Base-by-base conservation (phyloP, 129 eudicot genomes). In the Artemisia annua region DNA sequence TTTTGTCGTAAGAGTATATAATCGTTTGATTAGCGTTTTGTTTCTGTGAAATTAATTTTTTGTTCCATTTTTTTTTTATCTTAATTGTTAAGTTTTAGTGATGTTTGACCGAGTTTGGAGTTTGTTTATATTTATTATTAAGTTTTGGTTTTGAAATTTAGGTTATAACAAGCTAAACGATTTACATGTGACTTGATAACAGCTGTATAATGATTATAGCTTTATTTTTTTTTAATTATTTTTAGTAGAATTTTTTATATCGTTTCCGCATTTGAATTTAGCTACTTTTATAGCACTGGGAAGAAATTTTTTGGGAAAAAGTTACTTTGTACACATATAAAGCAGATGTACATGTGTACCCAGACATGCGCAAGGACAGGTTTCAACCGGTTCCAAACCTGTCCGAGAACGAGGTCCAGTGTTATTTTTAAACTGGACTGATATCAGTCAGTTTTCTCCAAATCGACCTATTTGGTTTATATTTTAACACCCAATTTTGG, bases 71-170 rank as follows among this genome's bases (percentile, higher is more conserved):
- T 32, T 48, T 48, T 62, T 58, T 76, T 48, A 59, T 64, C 17
- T 48, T 30, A 17, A 18, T 59, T 55, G 11, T 52, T 13, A 52
- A 63, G 28, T 59, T 60, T 60, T 20, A 76, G 46, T 76, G 63
- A 76, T 0, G 4, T 28, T 30, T 30, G 35, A 30, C 35, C 35
- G 35, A 69, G 75, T 69, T 69, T 77, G 81, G 61, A 58, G 67
- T 59, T 72, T 59, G 68, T 26, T 26, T 26, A 72, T 46, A 44
- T 59, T 56, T 30, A 56, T 56, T 30, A 56, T 56, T 58, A 56
- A 39, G 24, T 3, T 59, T 75, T 76, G 67, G 1, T 30, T 0
- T 28, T 35, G 43, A 35, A 35, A 6, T 35, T 35, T 35, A 32
- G 39, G 39, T 4, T n/a, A n/a, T 35, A 35, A 35, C 43, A 1